Base-by-base conservation (phyloP, 495 filamentous ascomycete genomes). In the Hyaloscypha variabilis region DNA sequence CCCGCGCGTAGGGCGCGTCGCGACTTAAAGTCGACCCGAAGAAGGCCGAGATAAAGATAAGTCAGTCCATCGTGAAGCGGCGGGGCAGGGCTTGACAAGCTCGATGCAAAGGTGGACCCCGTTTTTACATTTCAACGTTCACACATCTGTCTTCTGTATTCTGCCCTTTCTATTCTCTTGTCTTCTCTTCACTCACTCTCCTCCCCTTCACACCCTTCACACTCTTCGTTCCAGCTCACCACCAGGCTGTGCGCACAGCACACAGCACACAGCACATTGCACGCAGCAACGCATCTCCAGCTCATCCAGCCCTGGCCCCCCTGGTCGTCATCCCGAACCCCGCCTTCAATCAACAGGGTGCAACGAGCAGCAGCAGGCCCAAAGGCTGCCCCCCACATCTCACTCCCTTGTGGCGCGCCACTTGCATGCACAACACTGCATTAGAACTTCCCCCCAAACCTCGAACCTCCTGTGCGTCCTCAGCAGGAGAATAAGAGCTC, bases 361-460 rank as follows among this genome's bases (percentile, higher is more conserved):
- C 39, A 3, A 4, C 19, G 39, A 46, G 11, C 39, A 46, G 39
- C 39, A 46, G 2, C 39, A 46, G 6, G 39, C 51, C 49, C 49
- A n/a, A n/a, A 24, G 49, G 23, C 6, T 52, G 53, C 25, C 53
- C 53, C 53, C 53, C 53, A 56, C 53, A 56, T 36, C 31, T 36
- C 13, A 5, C 5, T 56, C 28, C 17, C 8, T 56, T 10, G 53
- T 26, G 53, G 11, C n/a, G 6, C 8, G n/a, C 25, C 13, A 14
- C 3, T 6, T 26, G 53, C 62, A 64, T 70, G 69, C 69, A 68
- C 62, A 46, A 55, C 62, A 63, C 65, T 67, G 62, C 54, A 62
- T 71, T 52, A 31, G 23, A 62, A 60, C 65, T 63, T 46, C n/a
- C 28, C 26, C 8, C 50, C 29, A 55, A 63, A 53, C 63, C 59